These are phyloP conservation scores for Ceratobasidium sp. DNA, from an alignment of 1,284 basidiomycete genomes.

Conservation along the genomic window DNA sequence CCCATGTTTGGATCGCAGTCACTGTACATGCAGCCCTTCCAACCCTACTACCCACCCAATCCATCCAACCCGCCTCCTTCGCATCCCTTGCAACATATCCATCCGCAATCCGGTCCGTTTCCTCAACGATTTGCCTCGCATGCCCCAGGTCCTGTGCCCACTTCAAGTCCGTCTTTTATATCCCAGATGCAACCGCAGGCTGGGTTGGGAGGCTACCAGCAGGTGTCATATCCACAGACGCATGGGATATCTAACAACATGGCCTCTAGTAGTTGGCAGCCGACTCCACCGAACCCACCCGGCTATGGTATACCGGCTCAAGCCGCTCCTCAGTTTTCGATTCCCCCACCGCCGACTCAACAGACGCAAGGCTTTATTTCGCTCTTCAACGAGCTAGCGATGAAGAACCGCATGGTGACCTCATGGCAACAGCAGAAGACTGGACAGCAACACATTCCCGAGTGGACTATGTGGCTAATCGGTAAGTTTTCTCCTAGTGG, in stretches of 20 bases:
- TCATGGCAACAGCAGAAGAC: constrained; percentile 32
- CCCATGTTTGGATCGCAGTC: constrained; percentile 22
- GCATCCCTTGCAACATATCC: constrained; percentile 15
- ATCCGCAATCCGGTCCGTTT: background rate
- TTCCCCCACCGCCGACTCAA: constrained; percentile 1
- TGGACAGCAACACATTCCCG: constrained; percentile 38
- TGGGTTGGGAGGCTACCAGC: background rate
- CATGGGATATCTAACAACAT: constrained; percentile 1
- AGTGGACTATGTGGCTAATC: constrained; percentile 41
- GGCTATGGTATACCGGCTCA: constrained; percentile 16
- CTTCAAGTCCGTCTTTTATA: constrained; percentile 1
- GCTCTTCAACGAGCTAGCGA: constrained; percentile 38
- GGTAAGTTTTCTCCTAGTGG: constrained; percentile 16
- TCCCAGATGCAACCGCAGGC: background rate
- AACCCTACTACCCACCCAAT: constrained; percentile 32
- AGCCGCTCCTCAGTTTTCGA: background rate
- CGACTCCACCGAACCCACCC: background rate
- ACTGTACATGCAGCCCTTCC: constrained; percentile 35
- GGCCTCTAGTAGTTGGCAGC: background rate
- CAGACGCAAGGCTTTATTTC: constrained; percentile 38
- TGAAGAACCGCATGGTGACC: constrained; percentile 27
- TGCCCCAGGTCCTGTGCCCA: constrained; percentile 25
- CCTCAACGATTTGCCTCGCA: constrained; percentile 9
- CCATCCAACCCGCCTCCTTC: background rate
- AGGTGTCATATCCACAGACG: background rate